Evolutionary conservation across 352 stramenopile genomes (phyloP), one percentile per base, ranked within the genome.

Genomic region (Peronospora farinosa): DNA sequence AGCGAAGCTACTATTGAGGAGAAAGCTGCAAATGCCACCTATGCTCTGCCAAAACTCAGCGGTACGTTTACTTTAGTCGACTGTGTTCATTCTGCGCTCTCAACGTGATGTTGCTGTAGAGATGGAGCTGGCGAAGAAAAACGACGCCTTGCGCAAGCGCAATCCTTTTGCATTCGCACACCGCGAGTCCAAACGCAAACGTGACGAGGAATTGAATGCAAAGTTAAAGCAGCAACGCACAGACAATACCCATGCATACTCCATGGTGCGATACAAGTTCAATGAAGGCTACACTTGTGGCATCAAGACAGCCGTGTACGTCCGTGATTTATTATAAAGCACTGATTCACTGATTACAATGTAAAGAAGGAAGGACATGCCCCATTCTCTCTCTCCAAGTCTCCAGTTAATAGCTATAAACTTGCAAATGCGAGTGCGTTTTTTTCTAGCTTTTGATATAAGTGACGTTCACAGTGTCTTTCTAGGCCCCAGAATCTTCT

Each of bases 211-310:
- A 17, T 28, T 65, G 39, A 65, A 65, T 19, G 63, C 67, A n/a
- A 69, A 83, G 33, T 51, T 72, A 32, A 58, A 71, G 44, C 57
- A 70, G 15, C 55, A 71, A 36, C 47, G 43, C 39, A 50, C 50
- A 23, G 57, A 33, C 27, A 32, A 45, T 28, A 49, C 27, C 10
- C 51, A 69, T 36, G 32, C 48, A 9, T 63, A 79, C n/a, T 56
- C 63, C 1, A 55, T 67, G 21, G 77, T 96, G 47, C 77, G 74
- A 23, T 96, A 88, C 67, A 89, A 92, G 56, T 95, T 89, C 50
- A 92, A 96, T 44, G 83, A 96, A 69, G 87, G 87, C 33, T 94
- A 91, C 65, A 95, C 82, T 21, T 86, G 84, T 58, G 86, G 85
- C 56, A 94, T 96, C 49, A 92, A 92, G 63, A 89, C 84, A 52